phyloP scores from a whole-genome alignment of 192 early-diverging fungal genomes.

The Obelidium mucronatum region DNA sequence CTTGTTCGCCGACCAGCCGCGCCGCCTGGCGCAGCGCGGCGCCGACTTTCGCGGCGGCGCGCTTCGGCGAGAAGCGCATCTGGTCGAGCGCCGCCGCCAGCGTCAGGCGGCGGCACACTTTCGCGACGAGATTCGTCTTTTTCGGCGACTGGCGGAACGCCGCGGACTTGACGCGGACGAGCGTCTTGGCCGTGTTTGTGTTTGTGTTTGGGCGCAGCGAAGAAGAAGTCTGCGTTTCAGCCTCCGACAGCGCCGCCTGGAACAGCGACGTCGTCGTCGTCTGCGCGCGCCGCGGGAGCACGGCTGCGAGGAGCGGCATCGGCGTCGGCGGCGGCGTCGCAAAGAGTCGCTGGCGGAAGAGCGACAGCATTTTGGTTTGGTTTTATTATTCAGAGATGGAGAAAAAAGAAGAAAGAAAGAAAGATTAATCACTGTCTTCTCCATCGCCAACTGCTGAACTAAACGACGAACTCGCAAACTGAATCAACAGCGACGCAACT shows the following conservation, averaged over 20 bases:
- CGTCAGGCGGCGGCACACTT: slow-evolving; percentile 48
- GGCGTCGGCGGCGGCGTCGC: background rate
- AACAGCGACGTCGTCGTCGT: background rate
- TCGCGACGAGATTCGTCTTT: slow-evolving; percentile 56
- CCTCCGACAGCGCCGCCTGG: background rate
- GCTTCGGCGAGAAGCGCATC: slow-evolving; percentile 54
- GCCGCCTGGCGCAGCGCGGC: slow-evolving; percentile 42
- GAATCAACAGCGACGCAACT: slow-evolving; percentile 50
- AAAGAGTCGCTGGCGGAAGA: background rate
- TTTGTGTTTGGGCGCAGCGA: background rate
- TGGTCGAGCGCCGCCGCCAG: slow-evolving; percentile 48
- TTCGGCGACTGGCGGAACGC: slow-evolving; percentile 45
- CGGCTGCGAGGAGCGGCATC: background rate
- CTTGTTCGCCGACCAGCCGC: slow-evolving; percentile 34
- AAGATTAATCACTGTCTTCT: background rate
- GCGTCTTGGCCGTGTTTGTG: background rate
- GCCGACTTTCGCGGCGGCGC: slow-evolving; percentile 43
- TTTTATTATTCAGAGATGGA: background rate
- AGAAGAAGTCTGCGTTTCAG: no score
- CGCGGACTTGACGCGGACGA: background rate
- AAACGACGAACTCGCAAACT: slow-evolving; percentile 20
- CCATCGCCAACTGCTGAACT: background rate
- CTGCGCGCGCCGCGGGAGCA: background rate
- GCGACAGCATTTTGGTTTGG: background rate
- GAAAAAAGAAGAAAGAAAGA: background rate